Percentiles rank a stretch among this genome's conserved stretches.
These are phyloP conservation scores for Geotrichum australiense DNA, from an alignment of 1,139 yeast genomes.

Conservation along the genomic window DNA sequence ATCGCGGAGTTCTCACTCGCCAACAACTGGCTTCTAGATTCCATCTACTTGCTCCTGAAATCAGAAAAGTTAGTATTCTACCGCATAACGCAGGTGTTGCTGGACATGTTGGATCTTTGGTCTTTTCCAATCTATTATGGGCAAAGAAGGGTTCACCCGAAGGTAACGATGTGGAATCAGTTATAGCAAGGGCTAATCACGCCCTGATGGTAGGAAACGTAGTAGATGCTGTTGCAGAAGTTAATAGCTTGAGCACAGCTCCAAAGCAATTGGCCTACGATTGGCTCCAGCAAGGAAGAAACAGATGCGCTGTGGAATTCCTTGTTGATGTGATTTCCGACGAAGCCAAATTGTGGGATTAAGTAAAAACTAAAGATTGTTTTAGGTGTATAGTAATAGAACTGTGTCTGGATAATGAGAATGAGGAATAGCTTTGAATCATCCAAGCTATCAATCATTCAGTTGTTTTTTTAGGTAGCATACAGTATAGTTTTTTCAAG, in stretches of 20 bases:
- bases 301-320: constrained; percentile 80
- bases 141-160: constrained; percentile 55
- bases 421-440: no score
- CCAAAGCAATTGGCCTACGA: constrained; percentile 81
- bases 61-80: constrained; percentile 77
- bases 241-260: constrained; percentile 87
- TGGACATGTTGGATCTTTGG: constrained; percentile 79
- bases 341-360: constrained; percentile 32
- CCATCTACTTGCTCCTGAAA: constrained; percentile 70
- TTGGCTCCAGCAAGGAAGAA: constrained; percentile 86
- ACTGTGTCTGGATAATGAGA: no score
- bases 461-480: no score
- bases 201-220: constrained; percentile 70
- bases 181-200: constrained; percentile 77
- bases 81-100: constrained; percentile 95
- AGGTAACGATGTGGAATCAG: constrained; percentile 82
- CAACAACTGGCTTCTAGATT: constrained; percentile 56
- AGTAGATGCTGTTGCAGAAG: constrained; percentile 88
- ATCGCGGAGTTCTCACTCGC: constrained; percentile 49
- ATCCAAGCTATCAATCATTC: no score
- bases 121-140: constrained; percentile 70
- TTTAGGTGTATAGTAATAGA: no score
- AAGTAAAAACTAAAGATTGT: no score
- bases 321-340: constrained; percentile 58
- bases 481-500: no score